A percentile compares a stretch with the other conserved stretches of the same genome.
These are phyloP conservation scores for Epichloe typhina DNA, from an alignment of 2,329 filamentous ascomycete species.

Conservation along the genomic window DNA sequence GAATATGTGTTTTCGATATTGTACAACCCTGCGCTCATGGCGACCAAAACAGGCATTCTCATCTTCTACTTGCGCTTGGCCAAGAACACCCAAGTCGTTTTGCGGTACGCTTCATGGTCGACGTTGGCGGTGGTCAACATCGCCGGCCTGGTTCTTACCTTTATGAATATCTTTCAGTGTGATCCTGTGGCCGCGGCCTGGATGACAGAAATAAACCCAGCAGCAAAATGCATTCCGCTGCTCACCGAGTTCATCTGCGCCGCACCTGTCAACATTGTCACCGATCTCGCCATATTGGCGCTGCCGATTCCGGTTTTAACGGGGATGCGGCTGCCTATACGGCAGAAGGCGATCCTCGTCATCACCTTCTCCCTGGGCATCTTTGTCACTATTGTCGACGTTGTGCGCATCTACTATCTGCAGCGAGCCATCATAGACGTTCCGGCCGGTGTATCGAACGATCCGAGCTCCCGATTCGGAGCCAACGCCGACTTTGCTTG, in stretches of 20 bases:
- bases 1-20: conserved; percentile 54
- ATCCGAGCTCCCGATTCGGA: conserved; percentile 34
- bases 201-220: conserved; percentile 21
- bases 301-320: conserved; percentile 82
- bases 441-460: conserved; percentile 22
- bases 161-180: conserved; percentile 84
- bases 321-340: conserved; percentile 67
- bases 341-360: conserved; percentile 79
- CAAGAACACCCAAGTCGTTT: conserved; percentile 60
- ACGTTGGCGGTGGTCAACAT: conserved; percentile 67
- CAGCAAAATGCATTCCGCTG: conserved; percentile 38
- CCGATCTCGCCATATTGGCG: conserved; percentile 76
- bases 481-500: conserved; percentile 43
- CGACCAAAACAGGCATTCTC: conserved; percentile 83
- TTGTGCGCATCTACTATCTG: conserved; percentile 79
- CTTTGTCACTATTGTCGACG: conserved; percentile 79
- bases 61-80: conserved; percentile 80
- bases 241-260: conserved; percentile 57
- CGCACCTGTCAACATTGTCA: conserved; percentile 83
- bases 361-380: conserved; percentile 77
- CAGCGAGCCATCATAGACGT: conserved; percentile 51
- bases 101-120: conserved; percentile 70
- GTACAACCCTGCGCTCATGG: conserved; percentile 80
- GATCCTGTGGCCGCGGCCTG: conserved; percentile 60
- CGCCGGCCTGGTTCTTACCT: conserved; percentile 64